Evolutionary conservation across 2,329 filamentous ascomycete species (phyloP).

Genomic region (Escovopsis sp.): DNA sequence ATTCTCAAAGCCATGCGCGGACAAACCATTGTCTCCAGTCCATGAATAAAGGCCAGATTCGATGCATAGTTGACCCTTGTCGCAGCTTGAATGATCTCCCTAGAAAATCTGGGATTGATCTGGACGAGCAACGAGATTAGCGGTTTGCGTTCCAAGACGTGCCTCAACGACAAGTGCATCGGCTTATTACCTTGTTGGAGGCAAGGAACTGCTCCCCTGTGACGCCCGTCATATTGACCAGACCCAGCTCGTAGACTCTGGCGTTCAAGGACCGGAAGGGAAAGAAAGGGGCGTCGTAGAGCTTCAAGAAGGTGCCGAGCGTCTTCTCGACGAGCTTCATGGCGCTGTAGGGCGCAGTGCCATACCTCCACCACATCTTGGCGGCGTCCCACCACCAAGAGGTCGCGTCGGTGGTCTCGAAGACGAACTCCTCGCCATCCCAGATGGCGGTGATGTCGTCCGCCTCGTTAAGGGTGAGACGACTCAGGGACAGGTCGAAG

Average conservation of each 20-base stretch:
- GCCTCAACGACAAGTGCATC: constrained; percentile 4
- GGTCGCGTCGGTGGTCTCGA: constrained; percentile 41
- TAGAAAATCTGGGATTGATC: constrained; percentile 51
- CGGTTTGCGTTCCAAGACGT: too few relatives aligned
- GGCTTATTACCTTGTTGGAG: constrained; percentile 36
- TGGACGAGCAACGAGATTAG: constrained; percentile 11
- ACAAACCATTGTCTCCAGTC: constrained; percentile 66
- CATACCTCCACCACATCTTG: constrained; percentile 76
- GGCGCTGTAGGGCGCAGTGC: constrained; percentile 58
- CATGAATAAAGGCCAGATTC: constrained; percentile 75
- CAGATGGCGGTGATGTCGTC: constrained; percentile 59
- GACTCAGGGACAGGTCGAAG: constrained; percentile 51
- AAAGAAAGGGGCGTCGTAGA: constrained; percentile 73
- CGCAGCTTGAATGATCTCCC: constrained; percentile 75
- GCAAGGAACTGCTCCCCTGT: constrained; percentile 62
- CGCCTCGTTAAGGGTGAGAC: constrained; percentile 27
- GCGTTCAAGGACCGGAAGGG: constrained; percentile 67
- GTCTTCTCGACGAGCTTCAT: constrained; percentile 56
- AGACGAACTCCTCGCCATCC: constrained; percentile 65
- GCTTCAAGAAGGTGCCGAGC: constrained; percentile 55
- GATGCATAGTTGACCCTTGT: constrained; percentile 93
- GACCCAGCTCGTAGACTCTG: constrained; percentile 48
- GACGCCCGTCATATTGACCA: constrained; percentile 48
- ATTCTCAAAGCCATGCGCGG: neutral
- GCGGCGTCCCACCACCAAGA: constrained; percentile 66